A percentile compares a stretch with the other conserved stretches of the same genome.
phyloP scores from a whole-genome alignment of 768 basidiomycete species.

The Lentinus tigrinus region DNA sequence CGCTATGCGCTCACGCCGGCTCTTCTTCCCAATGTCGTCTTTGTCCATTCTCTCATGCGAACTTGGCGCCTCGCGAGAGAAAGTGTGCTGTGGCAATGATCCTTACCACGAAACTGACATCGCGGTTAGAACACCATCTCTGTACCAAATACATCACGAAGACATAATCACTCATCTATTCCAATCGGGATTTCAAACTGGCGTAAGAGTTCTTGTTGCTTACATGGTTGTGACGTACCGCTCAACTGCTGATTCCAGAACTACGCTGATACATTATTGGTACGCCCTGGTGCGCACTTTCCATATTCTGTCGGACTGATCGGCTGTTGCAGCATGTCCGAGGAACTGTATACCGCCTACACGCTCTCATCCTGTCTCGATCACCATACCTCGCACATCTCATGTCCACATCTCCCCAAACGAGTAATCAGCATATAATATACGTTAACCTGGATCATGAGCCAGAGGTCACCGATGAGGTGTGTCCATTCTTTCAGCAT shows the following conservation, averaged over 20 bases:
- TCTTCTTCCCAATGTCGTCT: neutral
- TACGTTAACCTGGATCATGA: slow-evolving; percentile 76
- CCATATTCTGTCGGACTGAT: neutral
- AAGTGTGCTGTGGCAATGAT: neutral
- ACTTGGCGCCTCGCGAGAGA: slow-evolving; percentile 3
- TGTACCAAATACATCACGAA: slow-evolving; percentile 68
- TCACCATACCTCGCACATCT: slow-evolving; percentile 87
- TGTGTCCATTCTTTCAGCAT: slow-evolving; percentile 35
- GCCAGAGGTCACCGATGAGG: slow-evolving; percentile 83
- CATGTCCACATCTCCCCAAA: slow-evolving; percentile 78
- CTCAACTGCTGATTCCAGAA: slow-evolving; percentile 46
- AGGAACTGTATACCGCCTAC: slow-evolving; percentile 72
- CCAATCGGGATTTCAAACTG: slow-evolving; percentile 77
- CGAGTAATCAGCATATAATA: slow-evolving; percentile 63
- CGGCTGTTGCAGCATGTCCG: slow-evolving; percentile 57
- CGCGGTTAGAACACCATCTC: slow-evolving; percentile 26
- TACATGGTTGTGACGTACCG: neutral
- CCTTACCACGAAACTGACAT: neutral
- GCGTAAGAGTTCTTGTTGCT: slow-evolving; percentile 49
- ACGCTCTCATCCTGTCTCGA: slow-evolving; percentile 83
- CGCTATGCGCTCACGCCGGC: neutral
- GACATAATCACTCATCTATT: slow-evolving; percentile 78
- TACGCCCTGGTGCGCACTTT: slow-evolving; percentile 28
- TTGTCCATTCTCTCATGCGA: too few species aligned
- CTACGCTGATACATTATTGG: slow-evolving; percentile 79